Percentiles rank a stretch among this genome's conserved stretches.
Conservation (phyloP, 805 yeast species). For the Ogataea paradorogensis region DNA sequence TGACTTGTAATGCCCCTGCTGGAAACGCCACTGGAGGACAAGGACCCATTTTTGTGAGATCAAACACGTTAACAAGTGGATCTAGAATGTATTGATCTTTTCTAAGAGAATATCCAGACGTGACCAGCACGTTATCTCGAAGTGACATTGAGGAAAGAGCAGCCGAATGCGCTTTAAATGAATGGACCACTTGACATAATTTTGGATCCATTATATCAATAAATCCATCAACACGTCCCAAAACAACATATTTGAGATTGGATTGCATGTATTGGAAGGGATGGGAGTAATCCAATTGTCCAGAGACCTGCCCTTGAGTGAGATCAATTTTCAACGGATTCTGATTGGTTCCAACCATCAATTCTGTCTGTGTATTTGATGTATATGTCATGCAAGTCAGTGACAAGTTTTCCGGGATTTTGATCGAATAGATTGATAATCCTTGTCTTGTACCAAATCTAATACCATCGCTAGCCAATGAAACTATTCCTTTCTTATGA, state of each 20-base stretch:
- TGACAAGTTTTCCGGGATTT: slow-evolving; percentile 28
- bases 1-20: slow-evolving; percentile 81
- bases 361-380: slow-evolving; percentile 39
- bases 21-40: slow-evolving; percentile 83
- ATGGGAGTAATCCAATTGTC: slow-evolving; percentile 40
- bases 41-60: slow-evolving; percentile 66
- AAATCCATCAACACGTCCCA: slow-evolving; percentile 59
- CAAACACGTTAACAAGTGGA: slow-evolving; percentile 81
- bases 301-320: slow-evolving; percentile 35
- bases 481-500: slow-evolving; percentile 55
- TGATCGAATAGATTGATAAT: slow-evolving; percentile 35
- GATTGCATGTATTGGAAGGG: slow-evolving; percentile 48
- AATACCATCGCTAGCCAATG: slow-evolving; percentile 51
- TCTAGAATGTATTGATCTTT: slow-evolving; percentile 60
- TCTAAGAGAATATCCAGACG: slow-evolving; percentile 77
- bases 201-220: slow-evolving; percentile 63
- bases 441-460: slow-evolving; percentile 60
- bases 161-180: slow-evolving; percentile 59
- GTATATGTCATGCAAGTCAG: slow-evolving; percentile 42
- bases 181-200: slow-evolving; percentile 43
- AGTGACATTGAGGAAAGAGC: slow-evolving; percentile 63
- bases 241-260: slow-evolving; percentile 49
- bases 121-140: slow-evolving; percentile 62
- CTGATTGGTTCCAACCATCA: slow-evolving; percentile 42
- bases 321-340: slow-evolving; percentile 40